phyloP scores from a whole-genome alignment of 1,284 basidiomycete species.

The Termitomyces sp. region DNA sequence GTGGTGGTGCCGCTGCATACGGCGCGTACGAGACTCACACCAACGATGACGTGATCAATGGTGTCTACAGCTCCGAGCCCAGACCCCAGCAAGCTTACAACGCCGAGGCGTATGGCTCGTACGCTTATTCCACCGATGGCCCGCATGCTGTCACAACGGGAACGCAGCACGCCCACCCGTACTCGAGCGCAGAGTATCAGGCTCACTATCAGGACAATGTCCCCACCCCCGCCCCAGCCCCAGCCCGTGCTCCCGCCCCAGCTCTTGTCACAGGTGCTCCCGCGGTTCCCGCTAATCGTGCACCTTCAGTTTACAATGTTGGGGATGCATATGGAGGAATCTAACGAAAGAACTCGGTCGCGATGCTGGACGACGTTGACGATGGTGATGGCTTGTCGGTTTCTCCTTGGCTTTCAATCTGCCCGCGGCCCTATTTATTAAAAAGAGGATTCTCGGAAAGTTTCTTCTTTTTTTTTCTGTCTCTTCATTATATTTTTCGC shows the following conservation, averaged over 20 bases:
- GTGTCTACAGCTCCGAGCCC: slow-evolving; percentile 34
- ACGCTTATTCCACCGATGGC: slow-evolving; percentile 21
- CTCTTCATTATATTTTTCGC: background rate
- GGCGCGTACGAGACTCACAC: slow-evolving; percentile 23
- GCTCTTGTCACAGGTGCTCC: slow-evolving; percentile 18
- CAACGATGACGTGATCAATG: slow-evolving; percentile 24
- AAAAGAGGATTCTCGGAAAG: background rate
- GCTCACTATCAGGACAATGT: slow-evolving; percentile 11
- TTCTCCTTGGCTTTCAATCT: background rate
- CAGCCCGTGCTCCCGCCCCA: background rate
- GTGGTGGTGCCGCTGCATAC: slow-evolving; percentile 22
- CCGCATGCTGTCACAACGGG: slow-evolving; percentile 4
- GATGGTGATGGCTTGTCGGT: slow-evolving; percentile 6
- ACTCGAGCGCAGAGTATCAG: slow-evolving; percentile 12
- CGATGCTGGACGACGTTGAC: slow-evolving; percentile 5
- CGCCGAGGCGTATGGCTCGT: slow-evolving; percentile 35
- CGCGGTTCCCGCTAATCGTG: slow-evolving; percentile 15
- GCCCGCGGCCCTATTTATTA: slow-evolving; percentile 6
- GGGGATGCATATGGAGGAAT: slow-evolving; percentile 22
- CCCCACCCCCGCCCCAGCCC: too few relatives aligned
- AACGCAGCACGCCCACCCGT: slow-evolving; percentile 11
- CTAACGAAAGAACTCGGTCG: slow-evolving; percentile 4
- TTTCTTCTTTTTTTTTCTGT: background rate
- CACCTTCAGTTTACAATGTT: slow-evolving; percentile 10
- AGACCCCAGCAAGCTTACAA: slow-evolving; percentile 31